These are phyloP conservation scores for Penicillium bovifimosum DNA, from an alignment of 495 filamentous ascomycete genomes.

Conservation along the genomic window DNA sequence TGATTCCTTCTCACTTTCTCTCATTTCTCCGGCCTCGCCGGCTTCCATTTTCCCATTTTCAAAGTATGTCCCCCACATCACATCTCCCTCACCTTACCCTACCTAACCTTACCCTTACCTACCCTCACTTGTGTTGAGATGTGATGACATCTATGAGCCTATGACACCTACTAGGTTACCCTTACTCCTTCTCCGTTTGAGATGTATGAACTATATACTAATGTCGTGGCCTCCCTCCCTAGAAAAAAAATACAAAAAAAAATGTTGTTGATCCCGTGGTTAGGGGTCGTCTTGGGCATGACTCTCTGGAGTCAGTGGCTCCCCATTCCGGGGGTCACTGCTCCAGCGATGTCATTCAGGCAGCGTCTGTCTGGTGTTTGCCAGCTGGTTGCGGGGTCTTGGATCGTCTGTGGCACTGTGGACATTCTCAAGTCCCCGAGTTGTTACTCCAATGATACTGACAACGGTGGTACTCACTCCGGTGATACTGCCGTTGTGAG, in stretches of 20 bases:
- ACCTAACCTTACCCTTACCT: background rate
- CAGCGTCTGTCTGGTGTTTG: background rate
- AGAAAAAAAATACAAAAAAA: background rate
- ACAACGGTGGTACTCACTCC: too few species aligned
- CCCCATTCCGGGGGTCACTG: constrained; percentile 7
- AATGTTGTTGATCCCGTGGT: constrained; percentile 9
- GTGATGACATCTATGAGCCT: too few species aligned
- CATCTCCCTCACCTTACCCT: background rate
- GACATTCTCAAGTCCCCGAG: background rate
- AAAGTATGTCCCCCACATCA: background rate
- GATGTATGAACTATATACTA: background rate
- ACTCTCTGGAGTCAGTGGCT: constrained; percentile 9
- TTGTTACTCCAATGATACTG: background rate
- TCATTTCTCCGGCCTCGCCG: background rate
- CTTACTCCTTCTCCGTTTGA: background rate
- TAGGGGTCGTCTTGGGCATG: constrained; percentile 4
- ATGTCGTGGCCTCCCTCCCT: background rate
- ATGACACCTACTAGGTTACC: too few species aligned
- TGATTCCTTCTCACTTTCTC: background rate
- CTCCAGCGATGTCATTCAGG: constrained; percentile 1
- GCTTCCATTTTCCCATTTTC: background rate
- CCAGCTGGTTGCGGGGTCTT: background rate
- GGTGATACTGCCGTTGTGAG: background rate
- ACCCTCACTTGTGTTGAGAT: background rate
- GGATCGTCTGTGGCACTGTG: background rate